Conservation (phyloP, 331 rosid genomes). For the Stylosanthes scabra region DNA sequence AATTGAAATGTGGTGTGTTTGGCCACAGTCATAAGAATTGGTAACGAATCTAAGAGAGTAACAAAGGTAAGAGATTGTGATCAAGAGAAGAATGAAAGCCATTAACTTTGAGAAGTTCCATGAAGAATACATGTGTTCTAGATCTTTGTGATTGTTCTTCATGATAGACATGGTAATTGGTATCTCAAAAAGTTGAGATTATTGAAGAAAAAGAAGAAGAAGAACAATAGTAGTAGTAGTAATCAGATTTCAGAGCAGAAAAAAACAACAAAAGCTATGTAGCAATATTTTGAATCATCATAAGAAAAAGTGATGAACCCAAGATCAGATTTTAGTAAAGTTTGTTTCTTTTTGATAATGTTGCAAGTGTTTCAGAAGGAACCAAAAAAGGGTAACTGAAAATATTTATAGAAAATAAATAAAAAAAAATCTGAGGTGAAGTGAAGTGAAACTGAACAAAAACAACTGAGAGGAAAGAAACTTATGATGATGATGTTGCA, state of each 20-base stretch:
- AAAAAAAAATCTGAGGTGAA: neutral
- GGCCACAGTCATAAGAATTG: conserved; percentile 39
- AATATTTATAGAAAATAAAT: neutral
- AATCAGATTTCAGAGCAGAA: conserved; percentile 8
- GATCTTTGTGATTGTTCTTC: conserved; percentile 56
- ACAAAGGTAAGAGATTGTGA: conserved; percentile 52
- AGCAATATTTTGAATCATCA: neutral
- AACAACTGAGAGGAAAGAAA: neutral
- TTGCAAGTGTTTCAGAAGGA: neutral
- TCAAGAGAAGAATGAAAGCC: conserved; percentile 51
- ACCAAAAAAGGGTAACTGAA: neutral
- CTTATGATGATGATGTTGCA: neutral
- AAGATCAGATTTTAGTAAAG: conserved; percentile 33
- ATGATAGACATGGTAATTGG: conserved; percentile 33
- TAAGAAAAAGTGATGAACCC: neutral
- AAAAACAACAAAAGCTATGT: neutral
- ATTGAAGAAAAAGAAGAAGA: neutral
- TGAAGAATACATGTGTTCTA: conserved; percentile 45
- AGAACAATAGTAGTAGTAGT: neutral
- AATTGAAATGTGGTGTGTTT: conserved; percentile 1
- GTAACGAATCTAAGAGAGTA: conserved; percentile 51
- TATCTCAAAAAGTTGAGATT: neutral
- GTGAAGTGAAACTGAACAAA: neutral
- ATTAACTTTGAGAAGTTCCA: conserved; percentile 54
- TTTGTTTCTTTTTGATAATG: neutral